These are phyloP conservation scores for Acanthamoeba royreba DNA, from an alignment of 208 protist genomes.

Conservation along the genomic window DNA sequence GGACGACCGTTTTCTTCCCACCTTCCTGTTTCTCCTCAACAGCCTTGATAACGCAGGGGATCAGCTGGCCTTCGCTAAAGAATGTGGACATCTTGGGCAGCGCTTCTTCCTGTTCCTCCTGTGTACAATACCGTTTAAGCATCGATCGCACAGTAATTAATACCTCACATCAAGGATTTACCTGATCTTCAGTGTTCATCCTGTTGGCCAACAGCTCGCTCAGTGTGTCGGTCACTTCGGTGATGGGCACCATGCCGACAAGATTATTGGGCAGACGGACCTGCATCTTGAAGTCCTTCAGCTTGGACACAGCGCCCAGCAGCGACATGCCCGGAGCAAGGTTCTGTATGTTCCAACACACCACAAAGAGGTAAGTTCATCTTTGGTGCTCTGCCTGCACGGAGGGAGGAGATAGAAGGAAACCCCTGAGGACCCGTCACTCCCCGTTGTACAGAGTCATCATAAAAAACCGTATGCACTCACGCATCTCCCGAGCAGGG, in stretches of 20 bases:
- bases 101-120: not conserved
- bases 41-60: constrained; percentile 9
- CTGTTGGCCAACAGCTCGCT: not conserved
- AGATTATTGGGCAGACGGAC: not conserved
- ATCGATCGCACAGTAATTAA: not conserved
- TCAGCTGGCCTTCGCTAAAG: not conserved
- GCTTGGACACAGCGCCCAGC: not conserved
- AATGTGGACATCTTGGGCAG: constrained; percentile 26
- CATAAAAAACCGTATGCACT: too few species aligned
- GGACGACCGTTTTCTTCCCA: not conserved
- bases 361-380: too few species aligned
- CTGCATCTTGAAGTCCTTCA: constrained; percentile 41
- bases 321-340: constrained; percentile 19
- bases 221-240: constrained; percentile 26
- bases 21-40: not conserved
- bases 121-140: not conserved
- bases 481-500: too few species aligned
- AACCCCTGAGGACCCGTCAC: too few species aligned
- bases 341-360: too few species aligned
- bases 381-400: too few species aligned
- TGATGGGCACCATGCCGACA: not conserved
- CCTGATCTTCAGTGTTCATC: too few species aligned
- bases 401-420: too few species aligned
- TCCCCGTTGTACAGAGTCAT: too few species aligned
- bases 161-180: too few species aligned